Conservation (phyloP, 2,329 filamentous ascomycete species). For the Alternaria rosae region DNA sequence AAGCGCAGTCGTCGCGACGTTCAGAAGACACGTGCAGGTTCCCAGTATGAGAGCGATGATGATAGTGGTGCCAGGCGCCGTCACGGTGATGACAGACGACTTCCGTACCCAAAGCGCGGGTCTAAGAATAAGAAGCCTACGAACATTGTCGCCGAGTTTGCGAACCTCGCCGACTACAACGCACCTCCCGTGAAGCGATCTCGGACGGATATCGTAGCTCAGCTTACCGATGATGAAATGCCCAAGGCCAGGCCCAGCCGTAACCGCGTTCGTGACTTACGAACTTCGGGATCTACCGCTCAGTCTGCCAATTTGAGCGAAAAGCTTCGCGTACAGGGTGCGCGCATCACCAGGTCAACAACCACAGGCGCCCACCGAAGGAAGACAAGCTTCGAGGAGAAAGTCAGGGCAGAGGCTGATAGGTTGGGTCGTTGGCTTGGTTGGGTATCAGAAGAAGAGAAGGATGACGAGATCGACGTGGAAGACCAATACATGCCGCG, state of each 20-base stretch:
- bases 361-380: background rate
- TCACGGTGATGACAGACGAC: background rate
- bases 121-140: background rate
- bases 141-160: conserved; percentile 4
- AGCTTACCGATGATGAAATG: background rate
- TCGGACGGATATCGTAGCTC: background rate
- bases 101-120: background rate
- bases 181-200: background rate
- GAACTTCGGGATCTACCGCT: background rate
- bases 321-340: background rate
- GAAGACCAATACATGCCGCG: background rate
- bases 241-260: background rate
- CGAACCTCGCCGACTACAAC: conserved; percentile 10
- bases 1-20: background rate
- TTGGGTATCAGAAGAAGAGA: background rate
- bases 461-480: background rate
- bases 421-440: background rate
- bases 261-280: too few relatives aligned
- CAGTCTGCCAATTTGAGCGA: background rate
- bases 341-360: background rate
- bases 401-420: background rate
- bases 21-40: background rate
- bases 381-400: background rate
- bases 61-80: background rate
- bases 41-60: background rate